Base-by-base conservation (phyloP, 208 protist genomes). In the Leishmania braziliensis region DNA sequence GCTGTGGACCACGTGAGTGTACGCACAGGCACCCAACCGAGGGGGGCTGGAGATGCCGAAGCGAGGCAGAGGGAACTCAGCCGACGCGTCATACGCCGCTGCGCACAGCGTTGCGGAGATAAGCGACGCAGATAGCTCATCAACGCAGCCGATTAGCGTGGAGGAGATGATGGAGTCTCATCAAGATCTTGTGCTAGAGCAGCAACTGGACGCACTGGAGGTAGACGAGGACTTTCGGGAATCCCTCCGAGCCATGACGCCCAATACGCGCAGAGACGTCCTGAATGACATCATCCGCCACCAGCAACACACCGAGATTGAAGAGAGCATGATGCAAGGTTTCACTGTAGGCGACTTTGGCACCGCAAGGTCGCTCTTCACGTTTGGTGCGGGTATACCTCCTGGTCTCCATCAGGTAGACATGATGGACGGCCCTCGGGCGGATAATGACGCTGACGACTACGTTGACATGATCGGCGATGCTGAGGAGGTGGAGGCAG, bases 201-300 rank as follows among this genome's bases (percentile, higher is more conserved):
- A 68, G 77, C 83, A 94, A 77, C 74, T 96, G 60, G 84, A 89
- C 14, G 75, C 62, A 3, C 81, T 95, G 10, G 83, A 82, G 5
- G 33, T 96, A 1, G 90, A 94, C 58, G 89, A 95, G 36, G 90
- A 93, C 70, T 90, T 96, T 58, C 91, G 89, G 66, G 90, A 83
- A 10, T 93, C 88, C 2, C 86, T 96, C 39, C 89, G 89, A 26
- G 80, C 88, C 82, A 94, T 96, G 93, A 88, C 91, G 2, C 91
- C 93, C 26, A 88, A 89, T 73, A 93, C 93, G 18, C 91, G 84
- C 23, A 85, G 80, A 2, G 93, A 96, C 12, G 85, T 96, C 18
- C 71, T 96, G 36, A 94, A 94, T 58, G 93, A 96, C 82, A 95
- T 96, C 73, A 86, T 94, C 36, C 90, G 91, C 10, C 84, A 77